Base-by-base conservation (phyloP, 495 filamentous ascomycete species). In the Penicillium paxilli region DNA sequence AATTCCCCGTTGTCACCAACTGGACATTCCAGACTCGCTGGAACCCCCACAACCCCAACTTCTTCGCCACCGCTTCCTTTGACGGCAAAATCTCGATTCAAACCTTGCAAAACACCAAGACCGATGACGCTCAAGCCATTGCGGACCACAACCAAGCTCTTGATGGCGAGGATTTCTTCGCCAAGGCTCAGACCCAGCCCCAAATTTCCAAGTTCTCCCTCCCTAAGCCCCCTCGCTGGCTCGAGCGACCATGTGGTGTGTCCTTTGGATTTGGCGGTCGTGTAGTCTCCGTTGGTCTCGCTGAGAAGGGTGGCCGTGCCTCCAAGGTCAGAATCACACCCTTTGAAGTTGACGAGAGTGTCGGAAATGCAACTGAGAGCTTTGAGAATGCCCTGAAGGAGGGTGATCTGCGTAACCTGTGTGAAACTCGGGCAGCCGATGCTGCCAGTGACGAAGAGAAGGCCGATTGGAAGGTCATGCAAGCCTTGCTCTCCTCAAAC, bases 231-330 rank as follows among this genome's bases (percentile, higher is more conserved):
- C 94, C 94, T 5, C 91, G 86, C 57, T 99, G 94, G 94, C 73
- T 96, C 17, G 86, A 96, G 70, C 80, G 87, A 28, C 92, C 95
- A 8, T 85, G 86, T 49, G 88, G 90, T 56, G 93, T 87, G 19
- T 90, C 92, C 0, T 99, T 99, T 72, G 94, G 92, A 4, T 99
- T 97, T 69, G 94, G 94, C 46, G 94, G 94, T 25, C 94, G 96
- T 72, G 77, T 99, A 1, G 83, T 97, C 19, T 89, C 83, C 42
- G 87, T 98, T 58, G 81, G 81, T 47, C 78, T 86, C 52, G 63
- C 75, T 3, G 79, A 83, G 19, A 70, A 82, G 56, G 84, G 79
- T 12, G 80, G 87, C 32, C 76, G 85, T 49, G 83, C 82, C 10
- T 96, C 92, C 2, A 91, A 83, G 65, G 79, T 98, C 44, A 83